Evolutionary conservation across 176 grass and related monocot genomes (phyloP).

Genomic region (Thalia dealbata): DNA sequence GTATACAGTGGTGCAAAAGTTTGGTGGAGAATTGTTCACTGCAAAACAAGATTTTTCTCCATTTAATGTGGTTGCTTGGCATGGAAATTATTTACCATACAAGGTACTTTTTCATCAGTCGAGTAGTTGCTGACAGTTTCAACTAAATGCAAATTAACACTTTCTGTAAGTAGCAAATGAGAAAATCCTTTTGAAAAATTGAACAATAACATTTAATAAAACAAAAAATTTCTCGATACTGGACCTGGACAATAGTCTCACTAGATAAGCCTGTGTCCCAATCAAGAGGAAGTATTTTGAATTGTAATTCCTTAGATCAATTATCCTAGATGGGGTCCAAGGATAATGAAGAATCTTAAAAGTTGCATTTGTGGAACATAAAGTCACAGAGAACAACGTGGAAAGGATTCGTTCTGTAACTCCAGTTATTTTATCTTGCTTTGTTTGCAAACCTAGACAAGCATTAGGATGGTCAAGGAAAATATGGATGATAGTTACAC

Average conservation of each 20-base stretch:
- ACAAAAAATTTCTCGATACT: neutral
- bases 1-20: conserved; percentile 73
- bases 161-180: neutral
- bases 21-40: conserved; percentile 71
- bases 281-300: neutral
- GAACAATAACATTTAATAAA: neutral
- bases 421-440: neutral
- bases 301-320: neutral
- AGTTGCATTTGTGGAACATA: neutral
- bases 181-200: neutral
- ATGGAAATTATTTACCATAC: conserved; percentile 91
- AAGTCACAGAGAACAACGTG: neutral
- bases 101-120: conserved; percentile 40
- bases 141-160: neutral
- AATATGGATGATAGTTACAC: neutral
- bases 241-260: neutral
- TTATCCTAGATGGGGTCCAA: neutral
- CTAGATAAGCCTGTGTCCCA: neutral
- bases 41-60: conserved; percentile 91
- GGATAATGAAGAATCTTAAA: neutral
- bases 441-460: neutral
- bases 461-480: neutral
- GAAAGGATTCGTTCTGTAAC: neutral
- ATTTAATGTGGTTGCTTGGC: conserved; percentile 93
- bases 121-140: neutral